Base-by-base conservation (phyloP, 495 filamentous ascomycete genomes). In the Hypoxylon crocopeplum region DNA sequence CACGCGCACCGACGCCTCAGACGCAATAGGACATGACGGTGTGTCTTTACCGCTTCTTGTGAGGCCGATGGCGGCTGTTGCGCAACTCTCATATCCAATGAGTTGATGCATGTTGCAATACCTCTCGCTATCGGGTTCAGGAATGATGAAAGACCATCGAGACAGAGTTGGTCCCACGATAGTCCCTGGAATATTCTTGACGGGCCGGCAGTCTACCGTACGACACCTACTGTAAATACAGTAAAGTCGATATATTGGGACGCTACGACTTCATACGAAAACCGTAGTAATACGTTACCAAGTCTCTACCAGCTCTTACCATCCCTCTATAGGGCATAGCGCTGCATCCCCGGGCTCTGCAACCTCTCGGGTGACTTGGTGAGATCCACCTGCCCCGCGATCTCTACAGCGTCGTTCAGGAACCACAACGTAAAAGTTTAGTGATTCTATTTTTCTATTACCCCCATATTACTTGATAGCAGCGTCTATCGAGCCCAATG, bases 391-490 rank as follows among this genome's bases (percentile, higher is more conserved):
- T 59, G 61, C 61, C 61, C 61, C 61, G 61, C 61, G 61, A 59
- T 64, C 59, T 64, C 45, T 50, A 47, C 55, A 48, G 54, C 40
- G 25, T 44, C 53, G n/a, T 45, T 54, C 36, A 63, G 44, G 55
- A 51, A 64, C 61, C 56, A 37, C 44, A 59, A 59, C 61, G 55
- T 64, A 64, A 64, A 64, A 59, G 34, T 59, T 41, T 20, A 50
- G 39, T 41, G 49, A 59, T 49, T 50, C 50, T 59, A 25, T 48
- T 61, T 66, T 68, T 70, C 66, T 46, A 68, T 70, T 70, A 70
- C 68, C 68, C 68, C 65, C 65, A 64, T 68, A 68, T 70, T 70
- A 70, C 68, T 56, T 70, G 65, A 70, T 70, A 52, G 58, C 50
- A 59, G 62, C 48, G 45, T 68, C 41, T 58, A 57, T 64, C 54